A percentile compares a stretch with the other conserved stretches of the same genome.
Evolutionary conservation across 805 yeast species (phyloP).

Genomic region (Nakazawaea ambrosiae): DNA sequence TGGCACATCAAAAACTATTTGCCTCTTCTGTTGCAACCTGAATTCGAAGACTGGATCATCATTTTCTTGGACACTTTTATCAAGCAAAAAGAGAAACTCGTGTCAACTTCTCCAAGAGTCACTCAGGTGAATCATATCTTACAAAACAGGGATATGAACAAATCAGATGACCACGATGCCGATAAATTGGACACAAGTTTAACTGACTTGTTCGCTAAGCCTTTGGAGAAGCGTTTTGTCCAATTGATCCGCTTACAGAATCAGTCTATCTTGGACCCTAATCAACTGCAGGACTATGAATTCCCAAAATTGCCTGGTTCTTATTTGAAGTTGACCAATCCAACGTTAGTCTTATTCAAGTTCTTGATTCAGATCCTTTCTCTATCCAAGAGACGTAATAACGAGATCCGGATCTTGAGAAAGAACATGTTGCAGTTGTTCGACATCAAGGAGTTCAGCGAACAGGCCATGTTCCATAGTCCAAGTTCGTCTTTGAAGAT

Average conservation of each 20-base stretch:
- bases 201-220: slow-evolving; percentile 45
- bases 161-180: slow-evolving; percentile 9
- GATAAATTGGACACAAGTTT: slow-evolving; percentile 4
- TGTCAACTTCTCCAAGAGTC: slow-evolving; percentile 38
- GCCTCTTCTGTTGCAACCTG: slow-evolving; percentile 70
- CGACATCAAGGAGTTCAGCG: slow-evolving; percentile 80
- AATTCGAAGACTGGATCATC: slow-evolving; percentile 82
- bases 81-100: slow-evolving; percentile 39
- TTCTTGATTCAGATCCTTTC: slow-evolving; percentile 64
- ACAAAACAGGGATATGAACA: slow-evolving; percentile 30
- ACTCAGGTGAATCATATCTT: slow-evolving; percentile 60
- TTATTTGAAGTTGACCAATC: slow-evolving; percentile 49
- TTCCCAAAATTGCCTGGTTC: slow-evolving; percentile 80
- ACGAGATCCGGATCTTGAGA: slow-evolving; percentile 71
- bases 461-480: slow-evolving; percentile 61
- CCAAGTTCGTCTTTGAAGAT: slow-evolving; percentile 68
- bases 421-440: slow-evolving; percentile 66
- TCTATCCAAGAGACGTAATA: slow-evolving; percentile 52
- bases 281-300: slow-evolving; percentile 54
- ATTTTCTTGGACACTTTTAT: slow-evolving; percentile 67
- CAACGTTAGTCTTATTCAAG: slow-evolving; percentile 76
- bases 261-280: slow-evolving; percentile 64
- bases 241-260: slow-evolving; percentile 63
- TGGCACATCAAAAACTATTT: slow-evolving; percentile 80
- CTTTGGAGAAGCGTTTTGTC: slow-evolving; percentile 59